A percentile compares a stretch with the other conserved stretches of the same genome.
Conservation (phyloP, 108 stramenopile species). For the Cyclotella cryptica region DNA sequence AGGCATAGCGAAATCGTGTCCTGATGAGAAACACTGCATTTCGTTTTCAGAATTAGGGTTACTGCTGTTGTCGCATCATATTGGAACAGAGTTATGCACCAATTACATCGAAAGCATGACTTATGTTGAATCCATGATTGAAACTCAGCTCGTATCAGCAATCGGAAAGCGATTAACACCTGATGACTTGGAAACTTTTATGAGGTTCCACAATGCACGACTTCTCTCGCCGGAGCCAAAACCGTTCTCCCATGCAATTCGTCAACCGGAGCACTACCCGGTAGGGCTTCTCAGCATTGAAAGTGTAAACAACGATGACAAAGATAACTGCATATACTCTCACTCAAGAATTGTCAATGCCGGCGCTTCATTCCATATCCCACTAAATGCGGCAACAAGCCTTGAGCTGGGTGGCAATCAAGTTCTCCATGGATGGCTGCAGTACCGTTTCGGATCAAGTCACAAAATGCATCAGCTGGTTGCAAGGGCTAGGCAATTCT, state of each 20-base stretch:
- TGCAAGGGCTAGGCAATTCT: conserved; percentile 83
- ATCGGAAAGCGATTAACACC: conserved; percentile 76
- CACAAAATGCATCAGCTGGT: conserved; percentile 39
- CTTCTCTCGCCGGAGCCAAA: conserved; percentile 63
- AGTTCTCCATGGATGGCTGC: conserved; percentile 78
- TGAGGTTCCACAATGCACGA: conserved; percentile 59
- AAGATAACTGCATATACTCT: conserved; percentile 44
- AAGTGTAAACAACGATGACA: conserved; percentile 43
- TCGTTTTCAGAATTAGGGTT: conserved; percentile 27
- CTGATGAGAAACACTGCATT: conserved; percentile 13
- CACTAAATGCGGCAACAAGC: conserved; percentile 55
- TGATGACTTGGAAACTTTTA: conserved; percentile 70
- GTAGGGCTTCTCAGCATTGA: conserved; percentile 62
- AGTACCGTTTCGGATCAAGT: conserved; percentile 50
- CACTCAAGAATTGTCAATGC: conserved; percentile 59
- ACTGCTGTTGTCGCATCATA: conserved; percentile 16
- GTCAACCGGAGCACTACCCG: conserved; percentile 68
- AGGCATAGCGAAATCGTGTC: conserved; percentile 7
- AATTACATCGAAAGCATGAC: conserved; percentile 33
- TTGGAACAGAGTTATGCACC: conserved; percentile 6
- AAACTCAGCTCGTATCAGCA: conserved; percentile 62
- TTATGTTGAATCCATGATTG: conserved; percentile 72
- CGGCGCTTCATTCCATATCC: conserved; percentile 53
- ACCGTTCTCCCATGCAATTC: conserved; percentile 78
- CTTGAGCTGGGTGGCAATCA: conserved; percentile 64